Percentiles rank a stretch among this genome's conserved stretches.
phyloP scores from a whole-genome alignment of 352 stramenopile genomes.

The Phytophthora multivora region DNA sequence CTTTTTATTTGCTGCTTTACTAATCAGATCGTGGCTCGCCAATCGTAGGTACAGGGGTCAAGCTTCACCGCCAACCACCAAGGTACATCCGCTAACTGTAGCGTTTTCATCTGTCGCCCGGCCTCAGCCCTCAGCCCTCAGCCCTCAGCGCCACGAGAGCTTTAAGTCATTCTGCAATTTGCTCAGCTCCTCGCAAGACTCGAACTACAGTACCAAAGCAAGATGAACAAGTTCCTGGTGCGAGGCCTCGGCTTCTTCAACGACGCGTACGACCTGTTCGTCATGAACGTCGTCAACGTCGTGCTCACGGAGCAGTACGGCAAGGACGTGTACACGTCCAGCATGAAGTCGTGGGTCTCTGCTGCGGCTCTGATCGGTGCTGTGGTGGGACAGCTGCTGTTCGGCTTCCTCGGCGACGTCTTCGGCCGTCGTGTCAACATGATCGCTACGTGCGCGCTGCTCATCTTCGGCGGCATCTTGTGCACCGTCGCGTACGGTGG shows the following conservation, averaged over 20 bases:
- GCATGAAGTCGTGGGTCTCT: conserved; percentile 64
- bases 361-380: conserved; percentile 37
- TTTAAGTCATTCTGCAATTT: neutral
- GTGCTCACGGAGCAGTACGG: conserved; percentile 72
- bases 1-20: conserved; percentile 25
- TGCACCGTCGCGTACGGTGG: conserved; percentile 12
- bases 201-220: neutral
- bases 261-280: conserved; percentile 75
- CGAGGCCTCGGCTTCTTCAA: conserved; percentile 79
- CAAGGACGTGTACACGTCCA: conserved; percentile 62
- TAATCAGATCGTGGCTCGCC: conserved; percentile 25
- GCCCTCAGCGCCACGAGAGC: neutral
- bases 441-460: conserved; percentile 20
- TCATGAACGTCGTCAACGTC: conserved; percentile 82
- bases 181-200: neutral
- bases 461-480: conserved; percentile 20
- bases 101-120: conserved; percentile 1
- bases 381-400: conserved; percentile 12
- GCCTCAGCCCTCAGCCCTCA: conserved; percentile 4
- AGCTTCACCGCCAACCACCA: conserved; percentile 21
- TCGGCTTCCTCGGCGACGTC: conserved; percentile 22
- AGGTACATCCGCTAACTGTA: conserved; percentile 8
- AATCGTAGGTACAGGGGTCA: conserved; percentile 13
- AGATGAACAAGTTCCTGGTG: conserved; percentile 64
- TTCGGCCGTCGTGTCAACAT: conserved; percentile 29